Evolutionary conservation across 257 asterid genomes (phyloP), one percentile per base, ranked within the genome.

Genomic region (Datura wrightii): DNA sequence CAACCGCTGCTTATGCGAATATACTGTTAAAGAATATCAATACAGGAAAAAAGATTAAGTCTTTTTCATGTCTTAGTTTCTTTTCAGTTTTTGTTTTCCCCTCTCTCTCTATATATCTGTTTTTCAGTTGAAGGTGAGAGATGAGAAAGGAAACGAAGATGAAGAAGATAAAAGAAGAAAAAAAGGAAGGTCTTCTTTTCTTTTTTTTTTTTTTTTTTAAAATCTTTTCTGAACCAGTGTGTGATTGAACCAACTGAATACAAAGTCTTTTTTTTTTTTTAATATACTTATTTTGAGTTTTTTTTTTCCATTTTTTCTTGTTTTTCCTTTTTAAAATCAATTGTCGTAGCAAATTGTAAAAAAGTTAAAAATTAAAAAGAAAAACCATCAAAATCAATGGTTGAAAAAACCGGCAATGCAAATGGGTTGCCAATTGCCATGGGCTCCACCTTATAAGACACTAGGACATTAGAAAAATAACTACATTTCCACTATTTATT

Each of bases 371-470:
- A 24, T 46, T 62, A 81, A 69, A 62, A 42, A 19, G 46, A 59
- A 86, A 84, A 84, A 56, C 82, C 82, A 84, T 80, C 84, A 84
- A 80, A 82, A 82, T 79, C 34, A 59, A 84, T 82, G 82, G 88
- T 71, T 56, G 85, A 80, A 55, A 80, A 55, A 72, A 82, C 87
- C 90, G 86, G 85, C 83, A 6, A 42, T 19, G 78, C 39, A 65
- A 50, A 80, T 53, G 65, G 69, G 63, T 87, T 84, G 89, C 66
- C 46, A 11, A 65, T 65, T 15, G 31, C 24, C 62, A 46, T 67
- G 84, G 88, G 87, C 41, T 88, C 89, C 88, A 84, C 89, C 82
- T 76, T 63, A 59, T 80, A 39, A 39, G 42, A 39, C 42, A 39
- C 42, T 39, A 39, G 42, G 4, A 39, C 31, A 39, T 39, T 39